phyloP scores from a whole-genome alignment of 495 filamentous ascomycete genomes.

The Penicillium cosmopolitanum region DNA sequence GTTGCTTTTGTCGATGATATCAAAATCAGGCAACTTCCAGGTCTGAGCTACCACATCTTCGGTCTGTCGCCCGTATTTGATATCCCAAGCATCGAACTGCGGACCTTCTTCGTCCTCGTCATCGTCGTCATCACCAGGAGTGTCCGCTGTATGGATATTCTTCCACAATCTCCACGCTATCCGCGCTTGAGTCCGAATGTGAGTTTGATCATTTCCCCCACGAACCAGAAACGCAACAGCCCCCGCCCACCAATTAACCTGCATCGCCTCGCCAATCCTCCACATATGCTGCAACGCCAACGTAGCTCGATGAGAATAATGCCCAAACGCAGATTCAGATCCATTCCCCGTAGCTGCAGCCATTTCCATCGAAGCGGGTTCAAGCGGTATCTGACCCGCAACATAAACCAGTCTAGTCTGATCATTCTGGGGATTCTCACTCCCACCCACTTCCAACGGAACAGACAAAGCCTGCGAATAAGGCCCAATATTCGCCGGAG shows the following conservation, averaged over 20 bases:
- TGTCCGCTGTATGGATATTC: conserved; percentile 43
- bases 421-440: not conserved
- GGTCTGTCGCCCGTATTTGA: conserved; percentile 53
- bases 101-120: conserved; percentile 43
- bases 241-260: conserved; percentile 72
- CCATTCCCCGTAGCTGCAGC: conserved; percentile 9
- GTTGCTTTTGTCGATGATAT: conserved; percentile 23
- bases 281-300: conserved; percentile 88
- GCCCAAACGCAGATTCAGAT: conserved; percentile 27
- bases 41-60: conserved; percentile 24
- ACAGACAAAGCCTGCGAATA: conserved; percentile 88
- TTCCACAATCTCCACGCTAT: conserved; percentile 57
- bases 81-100: conserved; percentile 75
- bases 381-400: conserved; percentile 89
- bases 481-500: conserved; percentile 95
- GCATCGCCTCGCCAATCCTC: conserved; percentile 75
- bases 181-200: conserved; percentile 40
- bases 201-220: conserved; percentile 28
- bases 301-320: conserved; percentile 52
- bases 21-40: conserved; percentile 37
- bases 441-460: conserved; percentile 35
- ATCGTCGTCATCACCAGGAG: conserved; percentile 13
- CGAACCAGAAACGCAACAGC: conserved; percentile 71
- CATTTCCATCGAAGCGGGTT: conserved; percentile 78
- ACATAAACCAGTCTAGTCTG: conserved; percentile 56